A percentile compares a stretch with the other conserved stretches of the same genome.
phyloP scores from a whole-genome alignment of 169 alveolate genomes.

The Theileria orientalis region DNA sequence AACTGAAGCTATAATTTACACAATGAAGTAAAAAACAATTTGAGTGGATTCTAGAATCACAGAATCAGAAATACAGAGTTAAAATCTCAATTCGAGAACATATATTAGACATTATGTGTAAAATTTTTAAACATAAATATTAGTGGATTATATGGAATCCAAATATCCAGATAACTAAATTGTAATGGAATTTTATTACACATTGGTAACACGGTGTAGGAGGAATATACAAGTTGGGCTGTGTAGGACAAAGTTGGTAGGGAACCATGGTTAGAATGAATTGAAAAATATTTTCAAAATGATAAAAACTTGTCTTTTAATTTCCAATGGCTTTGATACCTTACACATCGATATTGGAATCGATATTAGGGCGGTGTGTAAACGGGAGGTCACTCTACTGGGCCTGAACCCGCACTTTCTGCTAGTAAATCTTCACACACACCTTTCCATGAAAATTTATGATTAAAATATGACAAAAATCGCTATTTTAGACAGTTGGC shows the following conservation, averaged over 20 bases:
- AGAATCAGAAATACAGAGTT: neutral
- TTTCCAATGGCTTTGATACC: neutral
- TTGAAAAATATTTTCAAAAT: neutral
- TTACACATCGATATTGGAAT: neutral
- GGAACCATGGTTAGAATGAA: neutral
- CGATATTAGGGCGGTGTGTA: neutral
- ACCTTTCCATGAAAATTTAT: too few species aligned
- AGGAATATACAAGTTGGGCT: too few species aligned
- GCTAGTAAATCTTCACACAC: too few species aligned
- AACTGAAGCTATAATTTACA: neutral
- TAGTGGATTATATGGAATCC: too few species aligned
- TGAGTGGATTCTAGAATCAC: neutral
- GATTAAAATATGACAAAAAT: too few species aligned
- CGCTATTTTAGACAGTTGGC: neutral
- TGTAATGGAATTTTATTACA: too few species aligned
- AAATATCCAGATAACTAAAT: too few species aligned
- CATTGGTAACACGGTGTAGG: too few species aligned
- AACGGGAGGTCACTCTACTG: neutral
- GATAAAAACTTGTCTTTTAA: neutral
- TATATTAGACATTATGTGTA: too few species aligned
- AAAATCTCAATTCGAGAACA: too few species aligned
- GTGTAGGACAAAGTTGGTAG: neutral
- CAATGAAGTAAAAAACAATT: too few species aligned
- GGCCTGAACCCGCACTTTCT: neutral
- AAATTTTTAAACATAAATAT: too few species aligned